Base-by-base conservation (phyloP, 2,329 filamentous ascomycete genomes). In the Coleophoma crateriformis region DNA sequence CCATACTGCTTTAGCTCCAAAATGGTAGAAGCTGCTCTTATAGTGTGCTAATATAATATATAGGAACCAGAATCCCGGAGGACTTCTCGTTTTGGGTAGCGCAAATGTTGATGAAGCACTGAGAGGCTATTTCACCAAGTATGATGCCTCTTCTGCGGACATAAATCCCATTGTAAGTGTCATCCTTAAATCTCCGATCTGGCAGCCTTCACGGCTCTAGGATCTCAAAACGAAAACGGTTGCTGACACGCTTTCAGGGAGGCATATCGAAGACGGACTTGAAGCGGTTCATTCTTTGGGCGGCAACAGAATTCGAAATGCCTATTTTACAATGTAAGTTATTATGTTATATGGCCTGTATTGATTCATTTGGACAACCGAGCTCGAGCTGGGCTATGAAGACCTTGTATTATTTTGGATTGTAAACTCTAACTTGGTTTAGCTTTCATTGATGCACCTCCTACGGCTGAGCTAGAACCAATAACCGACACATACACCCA, bases 231-330 rank as follows among this genome's bases (percentile, higher is more conserved):
- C 8, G 27, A 7, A 10, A 27, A 3, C 6, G 8, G 6, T 27
- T 27, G 27, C 27, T 27, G 27, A 27, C 27, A 10, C 8, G 27
- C 27, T 3, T 27, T 27, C 27, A 27, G 27, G 35, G 35, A n/a
- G 35, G 39, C 22, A 45, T 61, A 67, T 67, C 53, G 11, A 90
- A 89, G 65, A 80, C 74, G 2, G 87, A 90, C 58, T 70, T 89
- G 1, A 88, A 87, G 64, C 68, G 76, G 10, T 90, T 91, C 68
- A 86, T 90, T 51, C 70, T 68, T n/a, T 90, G 80, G 75, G 78
- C 82, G 2, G 66, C 72, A 47, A 68, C 64, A 15, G 68, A 75
- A 34, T 89, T 87, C 60, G 65, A 76, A 5, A 67, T 91, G 1
- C 82, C 84, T 0, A 79, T 86, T 47, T 75, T 90, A 1, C 66